These are phyloP conservation scores for Basidiobolus heterosporus DNA, from an alignment of 371 early-diverging fungal species.

Conservation along the genomic window DNA sequence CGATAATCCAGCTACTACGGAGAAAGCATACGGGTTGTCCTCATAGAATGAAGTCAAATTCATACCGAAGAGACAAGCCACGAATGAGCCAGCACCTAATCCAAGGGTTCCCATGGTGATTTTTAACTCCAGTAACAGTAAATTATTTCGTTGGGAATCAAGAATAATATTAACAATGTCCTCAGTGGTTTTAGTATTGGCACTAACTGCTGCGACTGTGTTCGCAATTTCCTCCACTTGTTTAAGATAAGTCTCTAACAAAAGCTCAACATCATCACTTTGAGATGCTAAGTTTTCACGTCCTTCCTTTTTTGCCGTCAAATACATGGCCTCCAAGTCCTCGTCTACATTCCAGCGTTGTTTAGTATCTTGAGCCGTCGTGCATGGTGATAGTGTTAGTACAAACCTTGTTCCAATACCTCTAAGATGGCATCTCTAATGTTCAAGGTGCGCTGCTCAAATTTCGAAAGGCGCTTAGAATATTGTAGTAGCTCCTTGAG, in stretches of 20 bases:
- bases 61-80: slow-evolving; percentile 71
- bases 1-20: slow-evolving; percentile 20
- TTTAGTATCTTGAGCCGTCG: background rate
- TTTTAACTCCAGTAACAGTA: slow-evolving; percentile 67
- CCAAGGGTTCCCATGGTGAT: slow-evolving; percentile 65
- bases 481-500: slow-evolving; percentile 57
- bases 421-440: slow-evolving; percentile 64
- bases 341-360: slow-evolving; percentile 37
- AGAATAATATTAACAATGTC: slow-evolving; percentile 71
- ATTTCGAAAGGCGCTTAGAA: slow-evolving; percentile 54
- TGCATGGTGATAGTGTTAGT: background rate
- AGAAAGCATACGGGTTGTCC: slow-evolving; percentile 45
- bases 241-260: slow-evolving; percentile 75
- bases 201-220: slow-evolving; percentile 38
- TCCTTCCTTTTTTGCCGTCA: slow-evolving; percentile 56
- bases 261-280: slow-evolving; percentile 73
- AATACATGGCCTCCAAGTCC: slow-evolving; percentile 75
- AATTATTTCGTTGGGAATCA: slow-evolving; percentile 65
- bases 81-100: slow-evolving; percentile 50
- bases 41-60: slow-evolving; percentile 64
- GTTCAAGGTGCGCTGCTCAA: slow-evolving; percentile 50
- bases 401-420: slow-evolving; percentile 54
- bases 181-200: slow-evolving; percentile 69
- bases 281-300: slow-evolving; percentile 29
- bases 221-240: slow-evolving; percentile 71